A percentile compares a stretch with the other conserved stretches of the same genome.
phyloP scores from a whole-genome alignment of 805 yeast genomes.

The Blastobotrys peoriensis region DNA sequence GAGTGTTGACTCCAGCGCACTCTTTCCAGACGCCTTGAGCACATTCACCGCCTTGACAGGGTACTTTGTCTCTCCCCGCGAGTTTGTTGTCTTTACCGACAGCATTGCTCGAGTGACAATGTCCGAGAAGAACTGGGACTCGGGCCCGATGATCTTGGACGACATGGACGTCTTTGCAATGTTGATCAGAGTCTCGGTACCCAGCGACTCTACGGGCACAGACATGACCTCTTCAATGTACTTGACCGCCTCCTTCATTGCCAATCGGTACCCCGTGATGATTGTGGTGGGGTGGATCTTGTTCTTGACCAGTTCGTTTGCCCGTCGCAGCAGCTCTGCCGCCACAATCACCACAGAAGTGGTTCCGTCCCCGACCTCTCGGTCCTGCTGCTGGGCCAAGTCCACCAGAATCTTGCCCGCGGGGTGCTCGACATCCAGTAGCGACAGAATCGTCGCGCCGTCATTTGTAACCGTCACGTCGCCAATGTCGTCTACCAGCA shows the following conservation, averaged over 20 bases:
- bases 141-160: constrained; percentile 90
- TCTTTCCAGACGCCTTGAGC: constrained; percentile 94
- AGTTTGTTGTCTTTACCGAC: constrained; percentile 85
- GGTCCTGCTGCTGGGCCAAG: constrained; percentile 96
- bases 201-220: constrained; percentile 66
- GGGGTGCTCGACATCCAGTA: constrained; percentile 96
- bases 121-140: constrained; percentile 80
- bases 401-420: constrained; percentile 97
- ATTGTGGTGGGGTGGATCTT: constrained; percentile 97
- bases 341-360: constrained; percentile 97
- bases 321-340: constrained; percentile 82
- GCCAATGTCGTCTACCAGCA: constrained; percentile 98
- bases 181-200: constrained; percentile 78
- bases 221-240: constrained; percentile 82
- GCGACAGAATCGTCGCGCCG: constrained; percentile 90
- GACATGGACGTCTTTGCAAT: constrained; percentile 98
- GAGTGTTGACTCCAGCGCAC: constrained; percentile 76
- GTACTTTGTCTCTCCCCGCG: constrained; percentile 82
- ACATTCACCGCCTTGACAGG: constrained; percentile 97
- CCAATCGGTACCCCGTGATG: constrained; percentile 92
- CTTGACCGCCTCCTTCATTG: constrained; percentile 82
- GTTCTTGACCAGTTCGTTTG: constrained; percentile 87
- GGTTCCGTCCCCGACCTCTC: constrained; percentile 98
- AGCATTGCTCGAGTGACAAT: constrained; percentile 94
- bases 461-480: constrained; percentile 98